Percentiles rank a stretch among this genome's conserved stretches.
Evolutionary conservation across 352 stramenopile genomes (phyloP).

Genomic region (Phytopythium oedochilum): DNA sequence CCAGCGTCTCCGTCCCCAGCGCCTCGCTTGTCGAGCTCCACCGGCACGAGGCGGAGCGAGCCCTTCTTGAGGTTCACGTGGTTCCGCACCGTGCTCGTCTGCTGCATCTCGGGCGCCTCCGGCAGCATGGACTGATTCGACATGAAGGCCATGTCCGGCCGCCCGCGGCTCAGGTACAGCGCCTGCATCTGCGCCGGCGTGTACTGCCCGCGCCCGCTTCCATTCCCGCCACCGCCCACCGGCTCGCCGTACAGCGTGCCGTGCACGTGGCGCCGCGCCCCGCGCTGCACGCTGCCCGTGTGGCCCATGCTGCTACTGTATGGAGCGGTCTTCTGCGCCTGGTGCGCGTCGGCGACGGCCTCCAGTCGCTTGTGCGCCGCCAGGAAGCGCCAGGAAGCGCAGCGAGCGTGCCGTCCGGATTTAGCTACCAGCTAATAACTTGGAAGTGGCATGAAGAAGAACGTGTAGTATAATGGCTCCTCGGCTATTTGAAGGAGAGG

Average conservation of each 20-base stretch:
- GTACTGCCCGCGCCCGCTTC: slow-evolving; percentile 47
- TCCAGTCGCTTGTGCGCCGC: too few species aligned
- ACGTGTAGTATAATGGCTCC: too few species aligned
- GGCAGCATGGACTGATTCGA: slow-evolving; percentile 50
- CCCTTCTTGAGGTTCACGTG: slow-evolving; percentile 84
- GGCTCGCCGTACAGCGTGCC: slow-evolving; percentile 65
- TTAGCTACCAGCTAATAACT: too few species aligned
- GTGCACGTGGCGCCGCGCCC: slow-evolving; percentile 20
- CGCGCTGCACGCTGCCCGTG: slow-evolving; percentile 62
- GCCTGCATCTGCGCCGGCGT: slow-evolving; percentile 80
- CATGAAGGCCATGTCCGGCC: slow-evolving; percentile 84
- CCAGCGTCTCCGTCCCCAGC: too few species aligned
- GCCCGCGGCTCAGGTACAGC: slow-evolving; percentile 71
- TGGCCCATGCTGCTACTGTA: slow-evolving; percentile 48
- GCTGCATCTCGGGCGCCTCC: slow-evolving; percentile 76
- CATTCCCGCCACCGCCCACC: slow-evolving; percentile 20
- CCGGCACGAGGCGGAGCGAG: slow-evolving; percentile 49
- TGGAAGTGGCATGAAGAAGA: too few species aligned
- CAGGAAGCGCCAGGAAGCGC: too few species aligned
- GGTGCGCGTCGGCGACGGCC: too few species aligned
- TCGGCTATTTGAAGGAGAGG: too few species aligned
- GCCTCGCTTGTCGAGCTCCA: too few species aligned
- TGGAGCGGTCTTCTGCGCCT: too few species aligned
- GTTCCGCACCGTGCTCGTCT: slow-evolving; percentile 80
- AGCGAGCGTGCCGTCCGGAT: too few species aligned